Percentiles rank a stretch among this genome's conserved stretches.
Evolutionary conservation across 2,329 filamentous ascomycete genomes (phyloP).

Genomic region (Aspergillus fijiensis): DNA sequence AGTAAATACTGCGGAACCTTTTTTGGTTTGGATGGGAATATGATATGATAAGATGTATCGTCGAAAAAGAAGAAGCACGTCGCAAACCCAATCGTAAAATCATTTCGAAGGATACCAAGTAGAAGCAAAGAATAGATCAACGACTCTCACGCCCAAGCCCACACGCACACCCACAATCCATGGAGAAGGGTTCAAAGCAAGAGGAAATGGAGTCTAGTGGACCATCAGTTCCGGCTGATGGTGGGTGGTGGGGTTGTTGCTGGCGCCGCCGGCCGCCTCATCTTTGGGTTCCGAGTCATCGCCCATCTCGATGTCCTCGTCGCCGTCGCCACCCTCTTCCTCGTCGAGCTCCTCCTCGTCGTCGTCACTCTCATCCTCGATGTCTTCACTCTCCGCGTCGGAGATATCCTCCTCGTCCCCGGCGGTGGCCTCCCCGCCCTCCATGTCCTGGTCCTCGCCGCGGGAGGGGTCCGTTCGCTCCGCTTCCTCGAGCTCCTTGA

Average conservation of each 20-base stretch:
- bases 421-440: slow-evolving; percentile 60
- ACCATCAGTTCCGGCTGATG: slow-evolving; percentile 49
- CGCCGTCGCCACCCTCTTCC: slow-evolving; percentile 59
- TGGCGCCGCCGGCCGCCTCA: slow-evolving; percentile 20
- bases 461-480: slow-evolving; percentile 40
- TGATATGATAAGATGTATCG: slow-evolving; percentile 15
- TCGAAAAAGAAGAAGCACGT: slow-evolving; percentile 22
- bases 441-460: slow-evolving; percentile 72
- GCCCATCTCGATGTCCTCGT: slow-evolving; percentile 59
- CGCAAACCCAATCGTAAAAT: slow-evolving; percentile 31
- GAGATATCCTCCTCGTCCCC: slow-evolving; percentile 67
- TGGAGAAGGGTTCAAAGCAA: too few species aligned
- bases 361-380: slow-evolving; percentile 73
- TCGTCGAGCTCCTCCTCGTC: slow-evolving; percentile 68
- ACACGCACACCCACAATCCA: not conserved
- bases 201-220: slow-evolving; percentile 32
- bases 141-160: not conserved
- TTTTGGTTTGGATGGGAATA: not conserved
- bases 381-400: slow-evolving; percentile 74
- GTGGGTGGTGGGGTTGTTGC: slow-evolving; percentile 32
- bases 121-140: slow-evolving; percentile 6
- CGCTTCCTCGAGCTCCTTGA: slow-evolving; percentile 51
- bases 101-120: slow-evolving; percentile 22
- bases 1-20: slow-evolving; percentile 21
- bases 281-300: slow-evolving; percentile 50